Percentiles rank a stretch among this genome's conserved stretches.
phyloP scores from a whole-genome alignment of 2,329 filamentous ascomycete genomes.

The Dactylellina haptotyla region DNA sequence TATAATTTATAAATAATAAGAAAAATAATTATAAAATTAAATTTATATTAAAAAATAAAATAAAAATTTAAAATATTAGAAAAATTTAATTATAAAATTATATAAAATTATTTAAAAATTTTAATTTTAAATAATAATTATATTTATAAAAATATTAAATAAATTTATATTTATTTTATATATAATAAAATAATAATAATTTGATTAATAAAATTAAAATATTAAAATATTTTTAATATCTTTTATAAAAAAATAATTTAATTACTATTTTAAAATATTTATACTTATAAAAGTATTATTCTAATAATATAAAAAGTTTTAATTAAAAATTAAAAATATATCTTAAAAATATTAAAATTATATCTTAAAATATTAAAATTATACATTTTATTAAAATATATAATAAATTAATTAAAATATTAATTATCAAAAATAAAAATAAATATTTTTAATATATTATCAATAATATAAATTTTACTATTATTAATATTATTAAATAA shows the following conservation, averaged over 20 bases:
- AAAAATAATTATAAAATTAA: not conserved
- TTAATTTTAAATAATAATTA: not conserved
- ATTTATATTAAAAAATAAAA: too few species aligned
- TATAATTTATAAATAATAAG: not conserved
- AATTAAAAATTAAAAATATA: slow-evolving; percentile 7
- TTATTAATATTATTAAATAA: slow-evolving; percentile 11
- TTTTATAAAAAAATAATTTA: too few species aligned
- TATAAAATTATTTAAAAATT: not conserved
- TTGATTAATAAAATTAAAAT: too few species aligned
- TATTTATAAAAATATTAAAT: too few species aligned
- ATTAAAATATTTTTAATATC: too few species aligned
- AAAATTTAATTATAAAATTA: not conserved
- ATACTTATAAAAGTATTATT: slow-evolving; percentile 4
- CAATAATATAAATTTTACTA: not conserved
- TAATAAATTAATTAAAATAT: too few species aligned
- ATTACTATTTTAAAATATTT: too few species aligned
- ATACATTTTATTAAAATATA: not conserved
- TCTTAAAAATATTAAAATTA: slow-evolving; percentile 1
- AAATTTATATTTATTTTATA: too few species aligned
- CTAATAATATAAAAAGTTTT: slow-evolving; percentile 3
- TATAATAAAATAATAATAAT: too few species aligned
- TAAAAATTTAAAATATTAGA: too few species aligned
- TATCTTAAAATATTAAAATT: not conserved
- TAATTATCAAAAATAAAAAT: too few species aligned
- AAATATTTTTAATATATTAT: too few species aligned